phyloP scores from a whole-genome alignment of 768 basidiomycete genomes.

The Amanita inopinata region DNA sequence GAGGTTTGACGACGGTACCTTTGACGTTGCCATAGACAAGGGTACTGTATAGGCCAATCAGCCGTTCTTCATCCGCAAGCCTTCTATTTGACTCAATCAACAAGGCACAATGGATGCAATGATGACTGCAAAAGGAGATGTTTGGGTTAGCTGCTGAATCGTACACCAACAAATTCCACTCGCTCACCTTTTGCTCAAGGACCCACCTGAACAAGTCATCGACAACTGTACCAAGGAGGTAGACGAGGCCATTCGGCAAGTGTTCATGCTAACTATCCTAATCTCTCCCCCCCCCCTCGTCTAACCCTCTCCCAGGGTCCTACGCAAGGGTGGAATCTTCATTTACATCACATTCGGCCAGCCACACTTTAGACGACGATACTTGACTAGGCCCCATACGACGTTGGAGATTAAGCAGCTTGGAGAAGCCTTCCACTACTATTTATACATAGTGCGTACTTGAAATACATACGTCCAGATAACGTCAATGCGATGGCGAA shows the following conservation, averaged over 20 bases:
- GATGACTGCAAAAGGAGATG: constrained; percentile 75
- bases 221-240: constrained; percentile 70
- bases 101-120: constrained; percentile 80
- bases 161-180: not conserved
- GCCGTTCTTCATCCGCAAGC: too few relatives aligned
- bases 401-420: constrained; percentile 58
- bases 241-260: constrained; percentile 61
- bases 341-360: constrained; percentile 84
- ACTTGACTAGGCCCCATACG: constrained; percentile 46
- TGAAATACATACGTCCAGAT: constrained; percentile 10
- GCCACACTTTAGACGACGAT: constrained; percentile 76
- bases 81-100: not conserved
- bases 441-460: constrained; percentile 58
- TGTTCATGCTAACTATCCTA: too few relatives aligned
- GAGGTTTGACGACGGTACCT: constrained; percentile 45
- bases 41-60: constrained; percentile 20
- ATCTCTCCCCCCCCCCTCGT: too few relatives aligned
- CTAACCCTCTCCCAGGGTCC: constrained; percentile 36
- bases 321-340: constrained; percentile 52
- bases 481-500: not conserved
- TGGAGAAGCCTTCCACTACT: constrained; percentile 80
- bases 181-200: constrained; percentile 26
- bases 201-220: constrained; percentile 65
- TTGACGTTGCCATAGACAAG: constrained; percentile 84
- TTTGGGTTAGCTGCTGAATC: constrained; percentile 47